Percentiles rank a stretch among this genome's conserved stretches.
phyloP scores from a whole-genome alignment of 2,329 filamentous ascomycete genomes.

The Mollisiaceae sp. region DNA sequence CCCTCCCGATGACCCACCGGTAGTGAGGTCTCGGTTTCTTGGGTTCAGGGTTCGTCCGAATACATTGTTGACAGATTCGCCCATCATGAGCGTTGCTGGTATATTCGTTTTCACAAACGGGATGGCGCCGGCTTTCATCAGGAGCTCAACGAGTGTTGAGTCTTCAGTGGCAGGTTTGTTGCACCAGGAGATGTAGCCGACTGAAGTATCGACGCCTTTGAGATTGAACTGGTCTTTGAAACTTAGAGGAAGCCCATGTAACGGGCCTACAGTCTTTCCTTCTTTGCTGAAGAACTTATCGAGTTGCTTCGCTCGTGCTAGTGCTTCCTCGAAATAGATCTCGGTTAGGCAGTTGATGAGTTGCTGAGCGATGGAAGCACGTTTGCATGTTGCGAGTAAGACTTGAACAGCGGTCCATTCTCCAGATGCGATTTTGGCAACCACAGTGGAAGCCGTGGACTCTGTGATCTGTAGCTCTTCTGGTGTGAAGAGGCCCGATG shows the following conservation, averaged over 20 bases:
- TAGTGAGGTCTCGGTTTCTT: constrained; percentile 77
- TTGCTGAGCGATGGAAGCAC: constrained; percentile 56
- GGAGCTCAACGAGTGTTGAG: constrained; percentile 72
- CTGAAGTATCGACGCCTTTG: constrained; percentile 78
- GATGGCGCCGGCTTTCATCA: constrained; percentile 84
- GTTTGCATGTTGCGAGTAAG: constrained; percentile 50
- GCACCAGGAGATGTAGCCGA: constrained; percentile 75
- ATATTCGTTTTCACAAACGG: constrained; percentile 91
- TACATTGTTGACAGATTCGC: constrained; percentile 54
- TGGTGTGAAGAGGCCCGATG: constrained; percentile 18
- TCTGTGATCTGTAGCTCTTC: constrained; percentile 27
- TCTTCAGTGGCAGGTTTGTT: constrained; percentile 69
- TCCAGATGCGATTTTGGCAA: constrained; percentile 25
- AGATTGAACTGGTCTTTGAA: constrained; percentile 69
- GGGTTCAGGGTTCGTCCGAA: constrained; percentile 84
- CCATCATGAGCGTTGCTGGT: constrained; percentile 65
- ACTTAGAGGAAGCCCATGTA: constrained; percentile 64
- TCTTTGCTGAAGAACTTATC: constrained; percentile 47
- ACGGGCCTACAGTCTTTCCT: constrained; percentile 55
- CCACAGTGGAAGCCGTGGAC: constrained; percentile 19
- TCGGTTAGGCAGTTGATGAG: constrained; percentile 50
- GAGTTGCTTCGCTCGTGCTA: constrained; percentile 48
- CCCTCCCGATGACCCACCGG: constrained; percentile 76
- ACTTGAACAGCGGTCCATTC: constrained; percentile 50
- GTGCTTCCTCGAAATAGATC: constrained; percentile 52